A percentile compares a stretch with the other conserved stretches of the same genome.
Evolutionary conservation across 1,284 basidiomycete species (phyloP).

Genomic region (Cystobasidium pallidum): DNA sequence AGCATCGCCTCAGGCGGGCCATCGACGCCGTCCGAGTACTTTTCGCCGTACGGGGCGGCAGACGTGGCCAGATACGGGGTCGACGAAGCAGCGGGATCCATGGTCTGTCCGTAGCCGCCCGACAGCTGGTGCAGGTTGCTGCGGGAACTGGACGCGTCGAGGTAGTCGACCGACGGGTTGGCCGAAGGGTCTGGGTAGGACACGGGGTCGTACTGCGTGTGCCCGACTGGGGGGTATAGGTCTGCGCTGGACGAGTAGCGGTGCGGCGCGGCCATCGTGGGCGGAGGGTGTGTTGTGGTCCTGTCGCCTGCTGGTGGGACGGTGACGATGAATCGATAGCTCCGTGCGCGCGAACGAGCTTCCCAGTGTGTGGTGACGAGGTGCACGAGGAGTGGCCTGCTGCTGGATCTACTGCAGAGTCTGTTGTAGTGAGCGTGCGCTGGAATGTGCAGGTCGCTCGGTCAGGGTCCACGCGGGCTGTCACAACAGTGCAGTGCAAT

Average conservation of each 20-base stretch:
- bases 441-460: too few species aligned
- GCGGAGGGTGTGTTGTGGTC: neutral
- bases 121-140: neutral
- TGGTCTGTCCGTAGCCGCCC: too few species aligned
- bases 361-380: too few species aligned
- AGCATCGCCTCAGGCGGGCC: slow-evolving; percentile 38
- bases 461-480: too few species aligned
- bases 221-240: slow-evolving; percentile 30
- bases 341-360: too few species aligned
- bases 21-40: slow-evolving; percentile 28
- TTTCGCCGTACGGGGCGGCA: slow-evolving; percentile 27
- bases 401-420: too few species aligned
- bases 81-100: neutral
- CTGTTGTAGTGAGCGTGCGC: too few species aligned
- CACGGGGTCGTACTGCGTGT: slow-evolving; percentile 12
- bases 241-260: slow-evolving; percentile 34
- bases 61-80: neutral
- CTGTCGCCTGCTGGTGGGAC: neutral
- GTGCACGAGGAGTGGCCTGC: too few species aligned
- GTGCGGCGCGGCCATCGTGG: slow-evolving; percentile 7
- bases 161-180: slow-evolving; percentile 37
- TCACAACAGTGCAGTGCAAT: too few species aligned
- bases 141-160: slow-evolving; percentile 12
- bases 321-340: neutral
- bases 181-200: slow-evolving; percentile 8